A percentile compares a stretch with the other conserved stretches of the same genome.
These are phyloP conservation scores for Boechera stricta DNA, from an alignment of 345 rosid genomes.

Conservation along the genomic window DNA sequence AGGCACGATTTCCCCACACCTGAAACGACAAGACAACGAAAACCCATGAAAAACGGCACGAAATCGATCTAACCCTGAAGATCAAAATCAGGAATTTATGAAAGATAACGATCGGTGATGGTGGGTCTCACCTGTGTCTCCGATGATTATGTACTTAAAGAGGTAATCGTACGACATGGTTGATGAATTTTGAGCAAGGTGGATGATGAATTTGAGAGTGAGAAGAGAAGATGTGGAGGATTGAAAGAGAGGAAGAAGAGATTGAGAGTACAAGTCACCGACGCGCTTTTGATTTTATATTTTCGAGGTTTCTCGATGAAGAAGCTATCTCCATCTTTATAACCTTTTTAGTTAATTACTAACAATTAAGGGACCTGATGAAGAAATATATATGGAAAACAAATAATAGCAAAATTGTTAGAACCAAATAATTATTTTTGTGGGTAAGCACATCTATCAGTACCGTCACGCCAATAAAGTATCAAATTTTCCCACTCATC, in stretches of 20 bases:
- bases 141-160: conserved; percentile 81
- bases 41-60: conserved; percentile 19
- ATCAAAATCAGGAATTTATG: not conserved
- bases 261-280: conserved; percentile 43
- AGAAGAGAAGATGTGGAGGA: conserved; percentile 22
- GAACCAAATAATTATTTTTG: too few relatives aligned
- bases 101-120: not conserved
- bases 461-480: too few relatives aligned
- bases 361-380: too few relatives aligned
- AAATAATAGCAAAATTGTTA: too few relatives aligned
- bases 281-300: conserved; percentile 25
- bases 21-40: conserved; percentile 15
- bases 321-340: conserved; percentile 24
- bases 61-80: conserved; percentile 16
- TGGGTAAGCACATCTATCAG: too few relatives aligned
- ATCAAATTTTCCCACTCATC: too few relatives aligned
- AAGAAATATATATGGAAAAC: too few relatives aligned
- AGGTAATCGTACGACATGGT: conserved; percentile 77
- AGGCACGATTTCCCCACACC: conserved; percentile 78
- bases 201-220: conserved; percentile 12
- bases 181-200: conserved; percentile 7
- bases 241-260: conserved; percentile 40
- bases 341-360: conserved; percentile 1
- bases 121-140: conserved; percentile 61
- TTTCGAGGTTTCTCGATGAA: conserved; percentile 39